A percentile compares a stretch with the other conserved stretches of the same genome.
Evolutionary conservation across 495 filamentous ascomycete genomes (phyloP).

Genomic region (Penicillium salamii): DNA sequence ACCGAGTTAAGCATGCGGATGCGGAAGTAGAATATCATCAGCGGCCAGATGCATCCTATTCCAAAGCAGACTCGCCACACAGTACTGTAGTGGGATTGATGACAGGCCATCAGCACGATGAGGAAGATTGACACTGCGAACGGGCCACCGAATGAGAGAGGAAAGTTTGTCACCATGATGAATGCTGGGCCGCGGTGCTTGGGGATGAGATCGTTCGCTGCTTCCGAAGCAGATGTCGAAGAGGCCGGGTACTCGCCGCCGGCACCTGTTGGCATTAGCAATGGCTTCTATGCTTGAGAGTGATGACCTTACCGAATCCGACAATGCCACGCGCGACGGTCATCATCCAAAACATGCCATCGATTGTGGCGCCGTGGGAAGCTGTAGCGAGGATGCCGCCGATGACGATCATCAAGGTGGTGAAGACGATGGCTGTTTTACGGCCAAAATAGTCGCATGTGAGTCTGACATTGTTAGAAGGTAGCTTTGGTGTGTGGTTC

Average conservation of each 20-base stretch:
- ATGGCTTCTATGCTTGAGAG: not conserved
- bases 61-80: constrained; percentile 53
- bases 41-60: constrained; percentile 49
- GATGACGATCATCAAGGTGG: constrained; percentile 50
- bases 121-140: constrained; percentile 48
- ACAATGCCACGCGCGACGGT: constrained; percentile 46
- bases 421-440: constrained; percentile 51
- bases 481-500: not conserved
- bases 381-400: constrained; percentile 51
- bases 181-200: constrained; percentile 49
- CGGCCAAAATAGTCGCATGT: constrained; percentile 53
- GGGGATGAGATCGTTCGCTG: constrained; percentile 45
- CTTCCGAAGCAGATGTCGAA: constrained; percentile 45
- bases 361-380: constrained; percentile 42
- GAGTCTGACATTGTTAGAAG: constrained; percentile 17
- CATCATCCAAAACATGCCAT: constrained; percentile 56
- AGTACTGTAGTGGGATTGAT: constrained; percentile 39
- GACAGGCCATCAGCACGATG: constrained; percentile 43
- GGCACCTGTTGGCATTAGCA: constrained; percentile 12
- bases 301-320: constrained; percentile 36
- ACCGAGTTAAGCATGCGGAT: constrained; percentile 51
- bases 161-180: constrained; percentile 53
- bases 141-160: constrained; percentile 48
- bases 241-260: constrained; percentile 49
- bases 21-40: constrained; percentile 53